Percentiles rank a stretch among this genome's conserved stretches.
phyloP scores from a whole-genome alignment of 1,284 basidiomycete species.

The Anthracocystis walkeri region DNA sequence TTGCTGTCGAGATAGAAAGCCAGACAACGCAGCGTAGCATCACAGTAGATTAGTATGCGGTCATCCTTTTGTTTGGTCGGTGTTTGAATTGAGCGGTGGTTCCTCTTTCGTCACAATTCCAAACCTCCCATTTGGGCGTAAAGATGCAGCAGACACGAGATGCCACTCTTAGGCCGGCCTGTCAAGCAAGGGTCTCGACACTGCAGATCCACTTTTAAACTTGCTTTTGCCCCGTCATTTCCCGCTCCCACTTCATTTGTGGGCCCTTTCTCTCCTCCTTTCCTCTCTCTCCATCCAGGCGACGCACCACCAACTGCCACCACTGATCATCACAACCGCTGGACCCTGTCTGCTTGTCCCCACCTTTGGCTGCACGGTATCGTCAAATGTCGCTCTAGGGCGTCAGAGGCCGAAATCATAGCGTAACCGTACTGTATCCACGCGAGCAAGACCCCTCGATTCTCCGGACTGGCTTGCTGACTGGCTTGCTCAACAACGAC shows the following conservation, averaged over 20 bases:
- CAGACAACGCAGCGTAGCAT: not conserved
- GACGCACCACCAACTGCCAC: too few species aligned
- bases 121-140: not conserved
- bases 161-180: not conserved
- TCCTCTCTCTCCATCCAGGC: too few species aligned
- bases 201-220: not conserved
- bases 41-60: not conserved
- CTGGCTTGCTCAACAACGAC: not conserved
- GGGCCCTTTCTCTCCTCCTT: too few species aligned
- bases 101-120: not conserved
- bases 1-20: not conserved
- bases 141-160: not conserved
- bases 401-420: too few species aligned
- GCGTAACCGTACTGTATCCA: not conserved
- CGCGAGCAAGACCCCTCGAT: not conserved
- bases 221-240: too few species aligned
- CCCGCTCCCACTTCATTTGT: too few species aligned
- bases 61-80: conserved; percentile 12
- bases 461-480: not conserved
- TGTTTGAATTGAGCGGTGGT: conserved; percentile 22
- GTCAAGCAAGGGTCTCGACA: conserved; percentile 3
- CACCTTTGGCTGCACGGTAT: too few species aligned
- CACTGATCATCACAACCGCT: too few species aligned
- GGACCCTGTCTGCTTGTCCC: too few species aligned
- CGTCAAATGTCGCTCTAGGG: too few species aligned